These are phyloP conservation scores for Lablab purpureus DNA, from an alignment of 306 rosid species.

Conservation along the genomic window DNA sequence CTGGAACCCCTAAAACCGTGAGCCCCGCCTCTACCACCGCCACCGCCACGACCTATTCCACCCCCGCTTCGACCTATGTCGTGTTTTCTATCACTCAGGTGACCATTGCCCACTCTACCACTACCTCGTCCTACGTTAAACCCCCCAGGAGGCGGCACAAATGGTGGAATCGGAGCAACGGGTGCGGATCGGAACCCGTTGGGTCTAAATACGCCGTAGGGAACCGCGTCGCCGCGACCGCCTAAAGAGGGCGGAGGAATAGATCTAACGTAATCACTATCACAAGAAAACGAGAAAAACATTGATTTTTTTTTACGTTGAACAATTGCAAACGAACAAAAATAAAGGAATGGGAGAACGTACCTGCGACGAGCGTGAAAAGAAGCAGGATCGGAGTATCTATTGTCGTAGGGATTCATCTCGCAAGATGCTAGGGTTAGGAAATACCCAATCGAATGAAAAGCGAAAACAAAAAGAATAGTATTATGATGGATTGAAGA, in stretches of 20 bases:
- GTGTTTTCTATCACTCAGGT: slow-evolving; percentile 43
- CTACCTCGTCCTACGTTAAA: slow-evolving; percentile 72
- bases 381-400: slow-evolving; percentile 72
- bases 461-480: too few species aligned
- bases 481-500: neutral
- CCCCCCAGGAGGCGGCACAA: slow-evolving; percentile 75
- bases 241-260: slow-evolving; percentile 45
- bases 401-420: slow-evolving; percentile 71
- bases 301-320: neutral
- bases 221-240: slow-evolving; percentile 60
- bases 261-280: slow-evolving; percentile 71
- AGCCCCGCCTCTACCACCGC: slow-evolving; percentile 47
- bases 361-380: slow-evolving; percentile 90
- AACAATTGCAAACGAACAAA: neutral
- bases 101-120: slow-evolving; percentile 46
- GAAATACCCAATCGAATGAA: neutral
- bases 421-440: slow-evolving; percentile 50
- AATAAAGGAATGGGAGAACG: neutral
- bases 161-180: slow-evolving; percentile 56
- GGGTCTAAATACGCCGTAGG: slow-evolving; percentile 46
- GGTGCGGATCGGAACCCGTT: slow-evolving; percentile 50
- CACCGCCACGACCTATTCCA: slow-evolving; percentile 42
- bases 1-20: slow-evolving; percentile 53
- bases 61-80: slow-evolving; percentile 47
- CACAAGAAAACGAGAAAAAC: slow-evolving; percentile 4